Conservation (phyloP, 805 yeast species). For the Myxozyma monticola region DNA sequence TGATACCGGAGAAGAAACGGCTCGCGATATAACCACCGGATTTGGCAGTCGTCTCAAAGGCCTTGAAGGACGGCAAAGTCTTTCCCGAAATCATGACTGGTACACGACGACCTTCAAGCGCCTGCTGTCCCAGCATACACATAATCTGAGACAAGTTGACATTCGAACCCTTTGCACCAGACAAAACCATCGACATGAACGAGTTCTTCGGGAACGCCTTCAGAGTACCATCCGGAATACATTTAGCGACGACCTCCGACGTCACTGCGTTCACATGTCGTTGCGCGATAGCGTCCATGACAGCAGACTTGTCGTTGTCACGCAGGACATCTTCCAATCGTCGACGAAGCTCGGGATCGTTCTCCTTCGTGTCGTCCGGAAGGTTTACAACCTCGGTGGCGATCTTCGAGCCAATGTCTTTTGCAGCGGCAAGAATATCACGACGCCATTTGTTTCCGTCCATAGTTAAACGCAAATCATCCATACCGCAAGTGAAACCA, state of each 20-base stretch:
- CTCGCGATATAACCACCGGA: slow-evolving; percentile 99
- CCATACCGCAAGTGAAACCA: slow-evolving; percentile 99
- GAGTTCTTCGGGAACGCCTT: slow-evolving; percentile 92
- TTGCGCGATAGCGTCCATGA: slow-evolving; percentile 93
- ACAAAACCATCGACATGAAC: slow-evolving; percentile 98
- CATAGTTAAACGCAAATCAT: slow-evolving; percentile 90
- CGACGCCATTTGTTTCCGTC: slow-evolving; percentile 82
- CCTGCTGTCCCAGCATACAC: slow-evolving; percentile 99
- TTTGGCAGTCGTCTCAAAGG: slow-evolving; percentile 94
- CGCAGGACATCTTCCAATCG: slow-evolving; percentile 93
- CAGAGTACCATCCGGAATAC: slow-evolving; percentile 96
- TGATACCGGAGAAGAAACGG: slow-evolving; percentile 95
- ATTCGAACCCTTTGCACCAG: slow-evolving; percentile 99
- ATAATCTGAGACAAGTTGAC: slow-evolving; percentile 98
- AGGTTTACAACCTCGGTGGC: slow-evolving; percentile 93
- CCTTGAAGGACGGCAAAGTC: slow-evolving; percentile 92
- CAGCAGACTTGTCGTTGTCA: slow-evolving; percentile 88
- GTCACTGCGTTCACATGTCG: slow-evolving; percentile 89
- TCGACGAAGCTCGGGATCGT: slow-evolving; percentile 75
- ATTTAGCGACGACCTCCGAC: slow-evolving; percentile 87
- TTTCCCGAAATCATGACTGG: slow-evolving; percentile 99
- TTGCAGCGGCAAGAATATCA: slow-evolving; percentile 74
- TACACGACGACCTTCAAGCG: slow-evolving; percentile 98
- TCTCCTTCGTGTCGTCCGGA: slow-evolving; percentile 48
- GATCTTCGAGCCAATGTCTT: slow-evolving; percentile 83